Evolutionary conservation across 2,329 filamentous ascomycete species (phyloP).

Genomic region (Nannizziopsis arthrosporioides): DNA sequence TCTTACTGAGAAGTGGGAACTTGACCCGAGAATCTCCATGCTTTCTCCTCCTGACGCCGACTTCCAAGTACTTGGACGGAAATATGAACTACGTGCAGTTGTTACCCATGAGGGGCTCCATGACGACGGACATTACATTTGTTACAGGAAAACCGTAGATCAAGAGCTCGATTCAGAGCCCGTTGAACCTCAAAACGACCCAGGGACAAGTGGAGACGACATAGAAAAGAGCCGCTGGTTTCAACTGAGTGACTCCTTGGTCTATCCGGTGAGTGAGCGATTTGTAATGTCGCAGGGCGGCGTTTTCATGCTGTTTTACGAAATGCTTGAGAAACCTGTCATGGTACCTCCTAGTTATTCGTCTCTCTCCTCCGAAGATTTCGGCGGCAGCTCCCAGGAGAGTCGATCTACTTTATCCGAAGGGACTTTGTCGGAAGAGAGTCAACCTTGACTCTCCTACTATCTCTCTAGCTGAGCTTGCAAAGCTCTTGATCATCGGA

Average conservation of each 20-base stretch:
- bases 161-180: conserved; percentile 21
- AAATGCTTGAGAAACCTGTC: conserved; percentile 46
- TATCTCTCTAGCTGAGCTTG: too few relatives aligned
- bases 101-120: conserved; percentile 84
- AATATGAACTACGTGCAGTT: conserved; percentile 71
- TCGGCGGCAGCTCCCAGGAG: too few relatives aligned
- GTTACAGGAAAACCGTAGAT: conserved; percentile 58
- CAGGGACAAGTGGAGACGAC: conserved; percentile 18
- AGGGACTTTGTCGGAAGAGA: too few relatives aligned
- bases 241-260: conserved; percentile 79
- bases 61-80: conserved; percentile 34
- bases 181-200: too few relatives aligned
- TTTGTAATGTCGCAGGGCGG: conserved; percentile 63
- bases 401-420: too few relatives aligned
- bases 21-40: conserved; percentile 61
- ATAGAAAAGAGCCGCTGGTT: conserved; percentile 58
- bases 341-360: too few relatives aligned
- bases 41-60: conserved; percentile 50
- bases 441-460: too few relatives aligned
- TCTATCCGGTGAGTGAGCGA: conserved; percentile 60
- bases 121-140: conserved; percentile 92
- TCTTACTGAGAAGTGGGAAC: conserved; percentile 54
- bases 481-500: too few relatives aligned
- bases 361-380: too few relatives aligned
- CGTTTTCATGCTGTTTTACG: conserved; percentile 97